Evolutionary conservation across 2,329 filamentous ascomycete species (phyloP), one percentile per base, ranked within the genome.

Genomic region (Aspergillus arachidicola): DNA sequence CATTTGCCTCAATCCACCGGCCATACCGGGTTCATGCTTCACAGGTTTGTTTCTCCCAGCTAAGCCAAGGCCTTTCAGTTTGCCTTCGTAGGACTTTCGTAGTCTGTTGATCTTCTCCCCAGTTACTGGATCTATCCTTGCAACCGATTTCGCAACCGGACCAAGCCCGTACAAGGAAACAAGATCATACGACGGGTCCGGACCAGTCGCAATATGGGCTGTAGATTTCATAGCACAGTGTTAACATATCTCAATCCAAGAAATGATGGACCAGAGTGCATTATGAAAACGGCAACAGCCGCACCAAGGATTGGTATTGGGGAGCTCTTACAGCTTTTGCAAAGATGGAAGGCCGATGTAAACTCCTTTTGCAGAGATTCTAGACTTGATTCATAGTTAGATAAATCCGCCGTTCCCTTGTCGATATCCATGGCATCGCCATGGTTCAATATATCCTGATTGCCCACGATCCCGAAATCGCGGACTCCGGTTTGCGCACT

Each of bases 91-190:
- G 4, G 82, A 83, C 66, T 84, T 84, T 64, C 87, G 81, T 48
- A 90, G 79, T 72, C 86, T 85, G 76, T 89, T 89, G 65, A 83
- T 83, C 78, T 90, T 90, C 72, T 88, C 86, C 64, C 87, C 87
- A n/a, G 86, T 88, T 23, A 81, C 75, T 19, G 86, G 85, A 73
- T 90, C 86, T 57, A 79, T 82, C 59, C 87, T 80, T 63, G 84
- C 86, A 66, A 89, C 86, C 59, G 83, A 86, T 68, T 81, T 81
- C 64, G 86, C 85, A 60, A 89, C 80, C 41, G 79, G 75, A 66
- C 84, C 80, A 64, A 89, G 76, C 60, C 82, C 81, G 76, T 88
- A 89, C 61, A 88, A 79, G 58, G 82, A 81, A 64, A 89, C 81
- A 62, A 89, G 78, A 76, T 89, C 85, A 71, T 87, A 79, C 65